A percentile compares a stretch with the other conserved stretches of the same genome.
Conservation (phyloP, 345 rosid species). For the Hibiscus trionum region DNA sequence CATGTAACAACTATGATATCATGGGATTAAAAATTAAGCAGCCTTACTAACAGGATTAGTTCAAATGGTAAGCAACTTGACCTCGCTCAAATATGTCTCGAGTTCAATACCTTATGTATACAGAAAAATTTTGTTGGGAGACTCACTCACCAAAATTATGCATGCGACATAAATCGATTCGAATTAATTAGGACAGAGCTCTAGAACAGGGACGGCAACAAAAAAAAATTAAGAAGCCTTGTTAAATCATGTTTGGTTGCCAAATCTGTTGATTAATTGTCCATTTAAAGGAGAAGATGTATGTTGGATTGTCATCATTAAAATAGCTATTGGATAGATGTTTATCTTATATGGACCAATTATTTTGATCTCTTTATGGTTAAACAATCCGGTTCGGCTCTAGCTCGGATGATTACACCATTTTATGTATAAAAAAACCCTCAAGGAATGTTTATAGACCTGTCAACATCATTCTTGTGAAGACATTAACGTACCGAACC, state of each 20-base stretch:
- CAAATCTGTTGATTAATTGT: background rate
- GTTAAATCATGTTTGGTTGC: background rate
- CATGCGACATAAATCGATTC: no score
- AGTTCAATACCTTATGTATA: no score
- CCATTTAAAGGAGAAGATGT: background rate
- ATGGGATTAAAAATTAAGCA: no score
- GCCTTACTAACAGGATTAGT: no score
- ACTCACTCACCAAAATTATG: no score
- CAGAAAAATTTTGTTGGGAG: no score
- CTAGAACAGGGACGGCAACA: no score
- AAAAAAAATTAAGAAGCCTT: background rate
- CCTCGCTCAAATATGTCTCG: no score
- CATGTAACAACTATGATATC: no score
- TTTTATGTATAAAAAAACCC: background rate
- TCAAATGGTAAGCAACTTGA: no score
- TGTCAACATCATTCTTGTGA: background rate
- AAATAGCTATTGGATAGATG: background rate
- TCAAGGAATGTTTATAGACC: background rate
- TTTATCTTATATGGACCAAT: background rate
- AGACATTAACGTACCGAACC: background rate
- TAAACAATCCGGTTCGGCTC: background rate
- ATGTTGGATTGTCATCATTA: background rate
- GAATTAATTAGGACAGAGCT: no score
- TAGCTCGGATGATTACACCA: background rate
- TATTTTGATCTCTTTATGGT: background rate